Conservation (phyloP, 257 asterid species). For the Perilla frutescens region DNA sequence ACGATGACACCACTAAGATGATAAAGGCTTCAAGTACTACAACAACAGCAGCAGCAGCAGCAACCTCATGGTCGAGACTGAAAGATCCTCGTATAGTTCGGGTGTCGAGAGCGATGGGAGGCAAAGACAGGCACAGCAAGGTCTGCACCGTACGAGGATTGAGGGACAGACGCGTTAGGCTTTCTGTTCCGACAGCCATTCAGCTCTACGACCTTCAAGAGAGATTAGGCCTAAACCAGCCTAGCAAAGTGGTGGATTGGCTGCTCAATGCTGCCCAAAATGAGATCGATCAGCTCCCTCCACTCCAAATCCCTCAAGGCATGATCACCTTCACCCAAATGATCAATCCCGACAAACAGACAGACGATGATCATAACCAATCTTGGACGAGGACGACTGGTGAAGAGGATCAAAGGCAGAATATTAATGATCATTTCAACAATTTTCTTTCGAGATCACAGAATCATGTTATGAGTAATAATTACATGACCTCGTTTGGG, state of each 20-base stretch:
- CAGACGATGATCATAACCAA: constrained; percentile 22
- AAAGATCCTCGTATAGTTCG: constrained; percentile 84
- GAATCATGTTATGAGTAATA: no score
- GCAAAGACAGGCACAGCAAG: constrained; percentile 87
- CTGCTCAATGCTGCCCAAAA: constrained; percentile 69
- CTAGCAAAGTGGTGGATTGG: constrained; percentile 90
- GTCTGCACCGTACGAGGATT: constrained; percentile 81
- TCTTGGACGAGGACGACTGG: no score
- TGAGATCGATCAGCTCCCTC: constrained; percentile 77
- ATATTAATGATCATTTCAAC: neutral
- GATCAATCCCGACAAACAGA: no score
- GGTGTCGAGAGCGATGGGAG: constrained; percentile 68
- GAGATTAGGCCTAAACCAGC: constrained; percentile 73
- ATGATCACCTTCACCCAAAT: constrained; percentile 8
- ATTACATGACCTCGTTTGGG: constrained; percentile 24
- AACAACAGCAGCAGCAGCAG: constrained; percentile 28
- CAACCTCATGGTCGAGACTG: constrained; percentile 60
- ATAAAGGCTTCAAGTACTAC: no score
- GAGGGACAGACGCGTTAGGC: constrained; percentile 78
- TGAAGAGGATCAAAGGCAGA: no score
- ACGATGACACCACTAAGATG: neutral
- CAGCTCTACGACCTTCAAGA: constrained; percentile 88
- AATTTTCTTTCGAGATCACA: constrained; percentile 35
- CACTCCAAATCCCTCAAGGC: constrained; percentile 66
- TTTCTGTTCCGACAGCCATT: constrained; percentile 83